A percentile compares a stretch with the other conserved stretches of the same genome.
Conservation (phyloP, 768 basidiomycete species). For the Amanita phalloides region DNA sequence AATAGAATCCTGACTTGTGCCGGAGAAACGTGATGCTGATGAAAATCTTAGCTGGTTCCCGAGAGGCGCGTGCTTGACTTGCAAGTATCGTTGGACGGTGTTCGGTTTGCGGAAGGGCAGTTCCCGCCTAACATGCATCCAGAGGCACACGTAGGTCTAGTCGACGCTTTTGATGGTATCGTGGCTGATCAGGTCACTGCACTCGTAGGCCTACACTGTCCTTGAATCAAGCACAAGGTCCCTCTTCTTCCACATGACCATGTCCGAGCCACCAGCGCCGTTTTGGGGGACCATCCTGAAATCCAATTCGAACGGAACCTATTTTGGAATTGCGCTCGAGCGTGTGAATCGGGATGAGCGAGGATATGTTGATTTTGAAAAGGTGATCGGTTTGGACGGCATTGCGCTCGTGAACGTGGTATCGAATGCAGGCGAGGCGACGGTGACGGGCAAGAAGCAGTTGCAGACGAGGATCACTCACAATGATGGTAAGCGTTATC, state of each 20-base stretch:
- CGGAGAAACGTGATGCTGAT: conserved; percentile 2
- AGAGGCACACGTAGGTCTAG: conserved; percentile 61
- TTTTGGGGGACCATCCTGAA: conserved; percentile 90
- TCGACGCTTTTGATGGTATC: not conserved
- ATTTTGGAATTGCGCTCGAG: conserved; percentile 80
- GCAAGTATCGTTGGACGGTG: conserved; percentile 89
- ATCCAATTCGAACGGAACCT: conserved; percentile 97
- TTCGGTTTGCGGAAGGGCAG: conserved; percentile 70
- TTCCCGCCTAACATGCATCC: conserved; percentile 91
- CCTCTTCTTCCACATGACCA: conserved; percentile 94
- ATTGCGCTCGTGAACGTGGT: conserved; percentile 93
- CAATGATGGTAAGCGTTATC: conserved; percentile 67
- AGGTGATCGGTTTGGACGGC: conserved; percentile 91
- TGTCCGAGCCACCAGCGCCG: conserved; percentile 61
- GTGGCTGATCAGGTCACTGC: not conserved
- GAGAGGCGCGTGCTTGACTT: conserved; percentile 56
- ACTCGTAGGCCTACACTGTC: conserved; percentile 73
- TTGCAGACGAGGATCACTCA: conserved; percentile 88
- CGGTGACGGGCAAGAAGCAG: conserved; percentile 57
- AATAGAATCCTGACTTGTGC: conserved; percentile 13
- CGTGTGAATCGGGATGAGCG: conserved; percentile 82
- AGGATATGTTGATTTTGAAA: conserved; percentile 96
- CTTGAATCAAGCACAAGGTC: conserved; percentile 90
- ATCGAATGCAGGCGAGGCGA: conserved; percentile 67
- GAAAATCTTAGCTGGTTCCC: conserved; percentile 33